Evolutionary conservation across 2,329 filamentous ascomycete genomes (phyloP).

Genomic region (Emergomyces africanus): DNA sequence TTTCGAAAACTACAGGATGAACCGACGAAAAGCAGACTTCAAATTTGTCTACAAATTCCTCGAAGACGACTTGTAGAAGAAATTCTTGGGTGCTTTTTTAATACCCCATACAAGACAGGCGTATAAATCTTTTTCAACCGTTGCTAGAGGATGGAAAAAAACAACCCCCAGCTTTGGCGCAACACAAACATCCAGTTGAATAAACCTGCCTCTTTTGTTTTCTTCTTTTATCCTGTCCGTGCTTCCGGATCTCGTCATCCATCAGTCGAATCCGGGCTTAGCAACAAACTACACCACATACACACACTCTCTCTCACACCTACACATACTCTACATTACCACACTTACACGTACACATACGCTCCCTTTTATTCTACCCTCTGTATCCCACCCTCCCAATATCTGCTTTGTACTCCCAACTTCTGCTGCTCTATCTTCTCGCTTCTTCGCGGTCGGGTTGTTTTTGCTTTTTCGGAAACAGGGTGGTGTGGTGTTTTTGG

Average conservation of each 20-base stretch:
- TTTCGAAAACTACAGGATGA: conserved; percentile 59
- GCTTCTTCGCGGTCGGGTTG: background rate
- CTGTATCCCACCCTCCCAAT: background rate
- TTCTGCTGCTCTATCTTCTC: background rate
- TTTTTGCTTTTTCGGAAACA: background rate
- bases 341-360: background rate
- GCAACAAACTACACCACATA: background rate
- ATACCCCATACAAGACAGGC: background rate
- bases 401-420: background rate
- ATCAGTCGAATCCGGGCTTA: background rate
- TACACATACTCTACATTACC: background rate
- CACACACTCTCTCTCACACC: background rate
- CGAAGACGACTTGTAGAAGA: conserved; percentile 66
- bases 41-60: conserved; percentile 97
- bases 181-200: background rate
- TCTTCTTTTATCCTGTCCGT: background rate
- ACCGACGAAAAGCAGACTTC: conserved; percentile 92
- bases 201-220: background rate
- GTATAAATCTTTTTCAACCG: background rate
- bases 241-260: background rate
- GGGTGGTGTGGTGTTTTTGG: background rate
- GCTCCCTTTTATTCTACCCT: background rate
- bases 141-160: background rate
- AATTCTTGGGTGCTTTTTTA: background rate
- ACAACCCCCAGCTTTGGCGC: background rate